A percentile compares a stretch with the other conserved stretches of the same genome.
These are phyloP conservation scores for Phlyctochytrium bullatum DNA, from an alignment of 192 early-diverging fungal genomes.

Conservation along the genomic window DNA sequence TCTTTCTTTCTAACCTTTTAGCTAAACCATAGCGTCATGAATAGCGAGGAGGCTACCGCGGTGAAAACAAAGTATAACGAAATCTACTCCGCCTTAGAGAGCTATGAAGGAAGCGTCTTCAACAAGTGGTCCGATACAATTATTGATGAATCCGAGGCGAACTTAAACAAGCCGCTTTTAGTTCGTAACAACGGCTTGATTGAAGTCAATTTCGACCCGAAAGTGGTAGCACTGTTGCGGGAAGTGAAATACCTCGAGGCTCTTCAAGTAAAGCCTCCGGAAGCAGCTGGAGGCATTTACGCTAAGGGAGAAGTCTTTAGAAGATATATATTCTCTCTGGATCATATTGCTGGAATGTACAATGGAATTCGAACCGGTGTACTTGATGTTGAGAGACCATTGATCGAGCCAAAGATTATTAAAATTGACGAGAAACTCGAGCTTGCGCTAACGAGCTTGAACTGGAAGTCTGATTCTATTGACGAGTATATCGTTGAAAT, in stretches of 20 bases:
- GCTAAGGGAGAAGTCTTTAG: conserved; percentile 58
- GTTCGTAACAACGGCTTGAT: conserved; percentile 38
- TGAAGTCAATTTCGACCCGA: conserved; percentile 66
- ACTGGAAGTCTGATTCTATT: conserved; percentile 56
- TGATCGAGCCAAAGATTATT: conserved; percentile 51
- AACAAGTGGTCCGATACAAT: conserved; percentile 54
- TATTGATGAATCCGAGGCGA: conserved; percentile 61
- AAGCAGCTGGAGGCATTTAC: conserved; percentile 51
- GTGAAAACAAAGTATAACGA: conserved; percentile 55
- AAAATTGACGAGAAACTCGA: conserved; percentile 58
- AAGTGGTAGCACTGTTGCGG: conserved; percentile 63
- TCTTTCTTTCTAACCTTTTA: conserved; percentile 22
- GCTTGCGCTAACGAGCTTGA: conserved; percentile 48
- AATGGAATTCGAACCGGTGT: conserved; percentile 55
- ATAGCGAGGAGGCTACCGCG: conserved; percentile 51
- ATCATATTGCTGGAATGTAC: conserved; percentile 56
- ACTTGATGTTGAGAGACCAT: conserved; percentile 57
- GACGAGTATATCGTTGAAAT: conserved; percentile 55
- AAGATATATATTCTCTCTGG: conserved; percentile 59
- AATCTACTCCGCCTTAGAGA: conserved; percentile 47
- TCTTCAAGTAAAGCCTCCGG: conserved; percentile 44
- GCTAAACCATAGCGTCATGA: conserved; percentile 58
- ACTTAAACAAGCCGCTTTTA: conserved; percentile 57
- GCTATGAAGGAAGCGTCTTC: conserved; percentile 49
- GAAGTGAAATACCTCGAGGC: conserved; percentile 64